These are phyloP conservation scores for Eucalyptus sp. DNA, from an alignment of 345 rosid genomes.

Conservation along the genomic window DNA sequence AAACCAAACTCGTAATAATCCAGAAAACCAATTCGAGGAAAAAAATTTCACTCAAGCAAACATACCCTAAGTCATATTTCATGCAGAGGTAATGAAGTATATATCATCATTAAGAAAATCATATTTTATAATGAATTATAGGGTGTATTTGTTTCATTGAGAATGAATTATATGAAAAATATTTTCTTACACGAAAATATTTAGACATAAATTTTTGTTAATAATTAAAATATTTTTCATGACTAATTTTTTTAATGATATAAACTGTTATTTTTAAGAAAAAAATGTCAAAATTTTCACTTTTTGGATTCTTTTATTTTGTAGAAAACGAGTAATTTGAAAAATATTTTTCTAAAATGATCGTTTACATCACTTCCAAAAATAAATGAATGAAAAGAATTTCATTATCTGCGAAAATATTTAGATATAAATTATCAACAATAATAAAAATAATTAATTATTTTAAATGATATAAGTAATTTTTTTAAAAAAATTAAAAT, in stretches of 20 bases:
- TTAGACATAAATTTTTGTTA: fast-evolving
- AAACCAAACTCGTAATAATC: fast-evolving
- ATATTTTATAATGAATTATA: background rate
- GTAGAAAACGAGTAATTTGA: fast-evolving
- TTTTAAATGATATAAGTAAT: fast-evolving
- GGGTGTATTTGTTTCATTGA: background rate
- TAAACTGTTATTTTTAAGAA: fast-evolving
- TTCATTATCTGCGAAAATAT: fast-evolving
- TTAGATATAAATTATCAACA: fast-evolving
- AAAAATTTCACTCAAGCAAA: background rate
- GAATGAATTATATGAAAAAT: background rate
- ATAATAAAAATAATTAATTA: background rate
- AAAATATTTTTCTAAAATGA: background rate
- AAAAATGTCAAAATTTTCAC: background rate
- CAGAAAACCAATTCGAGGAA: background rate
- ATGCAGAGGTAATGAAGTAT: background rate
- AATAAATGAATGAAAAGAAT: background rate
- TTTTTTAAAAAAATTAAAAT: too few relatives aligned
- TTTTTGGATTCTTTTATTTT: background rate
- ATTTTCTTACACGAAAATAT: background rate
- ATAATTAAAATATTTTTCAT: background rate
- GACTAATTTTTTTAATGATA: background rate
- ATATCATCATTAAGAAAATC: background rate
- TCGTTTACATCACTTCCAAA: fast-evolving
- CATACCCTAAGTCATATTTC: background rate